phyloP scores from a whole-genome alignment of 2,329 filamentous ascomycete genomes.

The Aureobasidium melanogenum region DNA sequence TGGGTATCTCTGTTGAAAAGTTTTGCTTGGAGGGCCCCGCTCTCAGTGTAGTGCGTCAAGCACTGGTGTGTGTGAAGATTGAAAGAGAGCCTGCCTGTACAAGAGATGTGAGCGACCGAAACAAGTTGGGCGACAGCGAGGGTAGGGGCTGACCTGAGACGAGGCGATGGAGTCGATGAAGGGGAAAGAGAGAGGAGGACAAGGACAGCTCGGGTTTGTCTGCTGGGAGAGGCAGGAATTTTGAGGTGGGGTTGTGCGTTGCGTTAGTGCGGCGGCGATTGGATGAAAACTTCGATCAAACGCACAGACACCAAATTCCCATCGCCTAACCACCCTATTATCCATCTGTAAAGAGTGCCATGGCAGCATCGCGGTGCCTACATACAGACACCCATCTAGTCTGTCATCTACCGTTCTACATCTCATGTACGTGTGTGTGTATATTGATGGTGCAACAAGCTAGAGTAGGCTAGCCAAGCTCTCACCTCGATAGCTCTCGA shows the following conservation, averaged over 20 bases:
- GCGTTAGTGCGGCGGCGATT: too few relatives aligned
- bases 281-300: too few relatives aligned
- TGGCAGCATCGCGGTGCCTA: not conserved
- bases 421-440: not conserved
- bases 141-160: conserved; percentile 9
- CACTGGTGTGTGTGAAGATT: conserved; percentile 10
- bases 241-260: too few relatives aligned
- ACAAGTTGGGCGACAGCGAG: not conserved
- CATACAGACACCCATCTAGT: not conserved
- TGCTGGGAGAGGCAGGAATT: too few relatives aligned
- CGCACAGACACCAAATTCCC: too few relatives aligned
- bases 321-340: too few relatives aligned
- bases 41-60: conserved; percentile 17
- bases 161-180: conserved; percentile 9
- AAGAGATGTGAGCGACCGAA: conserved; percentile 6
- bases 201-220: too few relatives aligned
- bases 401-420: not conserved
- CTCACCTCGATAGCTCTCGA: not conserved
- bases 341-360: not conserved
- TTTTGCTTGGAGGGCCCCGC: conserved; percentile 21
- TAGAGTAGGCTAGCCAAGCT: not conserved
- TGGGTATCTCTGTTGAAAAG: conserved; percentile 17
- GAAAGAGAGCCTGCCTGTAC: conserved; percentile 20
- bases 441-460: not conserved
- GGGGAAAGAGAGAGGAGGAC: conserved; percentile 4